phyloP scores from a whole-genome alignment of 805 yeast genomes.

The Clavispora carvajalis region DNA sequence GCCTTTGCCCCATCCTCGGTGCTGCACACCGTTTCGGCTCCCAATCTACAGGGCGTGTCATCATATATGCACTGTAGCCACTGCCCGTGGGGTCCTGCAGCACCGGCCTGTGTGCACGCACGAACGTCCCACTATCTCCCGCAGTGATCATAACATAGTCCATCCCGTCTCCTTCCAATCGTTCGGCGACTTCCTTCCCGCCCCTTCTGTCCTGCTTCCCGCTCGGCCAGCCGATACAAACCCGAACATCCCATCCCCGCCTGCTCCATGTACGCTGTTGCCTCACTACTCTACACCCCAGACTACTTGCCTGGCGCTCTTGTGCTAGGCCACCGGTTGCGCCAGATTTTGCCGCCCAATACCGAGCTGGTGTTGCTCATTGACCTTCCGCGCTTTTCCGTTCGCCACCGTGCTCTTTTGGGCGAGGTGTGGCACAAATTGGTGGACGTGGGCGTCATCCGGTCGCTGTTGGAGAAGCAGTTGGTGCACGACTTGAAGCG shows the following conservation, averaged over 20 bases:
- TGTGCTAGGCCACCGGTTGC: slow-evolving; percentile 38
- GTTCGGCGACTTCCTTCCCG: background rate
- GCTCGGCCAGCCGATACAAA: too few relatives aligned
- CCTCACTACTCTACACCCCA: slow-evolving; percentile 36
- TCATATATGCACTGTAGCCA: background rate
- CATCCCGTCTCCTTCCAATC: background rate
- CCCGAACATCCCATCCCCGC: too few relatives aligned
- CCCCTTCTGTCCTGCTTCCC: too few relatives aligned
- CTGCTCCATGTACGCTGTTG: slow-evolving; percentile 12
- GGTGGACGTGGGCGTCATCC: slow-evolving; percentile 22
- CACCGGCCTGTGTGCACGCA: background rate
- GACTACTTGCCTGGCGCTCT: slow-evolving; percentile 56
- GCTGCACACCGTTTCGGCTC: too few relatives aligned
- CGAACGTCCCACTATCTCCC: background rate
- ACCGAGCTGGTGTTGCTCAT: slow-evolving; percentile 28
- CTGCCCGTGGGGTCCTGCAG: background rate
- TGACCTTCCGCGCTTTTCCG: slow-evolving; percentile 23
- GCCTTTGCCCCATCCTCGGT: too few relatives aligned
- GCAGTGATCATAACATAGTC: background rate
- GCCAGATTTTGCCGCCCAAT: slow-evolving; percentile 6
- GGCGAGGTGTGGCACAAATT: slow-evolving; percentile 24
- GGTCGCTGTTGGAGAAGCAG: slow-evolving; percentile 21
- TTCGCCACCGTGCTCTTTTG: slow-evolving; percentile 24
- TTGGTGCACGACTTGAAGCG: slow-evolving; percentile 27
- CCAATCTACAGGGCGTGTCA: too few relatives aligned